Evolutionary conservation across 208 protist species (phyloP).

Genomic region (Leishmania aethiopica): DNA sequence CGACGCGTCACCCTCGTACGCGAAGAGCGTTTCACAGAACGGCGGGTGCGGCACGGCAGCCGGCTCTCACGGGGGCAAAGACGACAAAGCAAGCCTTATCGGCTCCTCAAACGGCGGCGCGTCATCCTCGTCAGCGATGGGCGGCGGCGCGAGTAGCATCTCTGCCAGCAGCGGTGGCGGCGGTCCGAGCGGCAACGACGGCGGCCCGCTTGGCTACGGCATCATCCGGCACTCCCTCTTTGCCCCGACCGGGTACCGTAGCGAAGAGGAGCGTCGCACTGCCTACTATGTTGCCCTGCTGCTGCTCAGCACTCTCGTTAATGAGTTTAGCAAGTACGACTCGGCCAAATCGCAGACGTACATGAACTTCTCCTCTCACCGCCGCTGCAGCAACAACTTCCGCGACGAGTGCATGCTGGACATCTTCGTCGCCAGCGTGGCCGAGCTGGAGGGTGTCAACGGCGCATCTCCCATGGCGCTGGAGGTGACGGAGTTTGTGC

Average conservation of each 20-base stretch:
- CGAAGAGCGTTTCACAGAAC: slow-evolving; percentile 24
- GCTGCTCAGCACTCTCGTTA: slow-evolving; percentile 63
- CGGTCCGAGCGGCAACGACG: neutral
- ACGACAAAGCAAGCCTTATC: neutral
- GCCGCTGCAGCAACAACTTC: slow-evolving; percentile 83
- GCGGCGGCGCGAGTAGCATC: neutral
- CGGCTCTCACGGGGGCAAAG: neutral
- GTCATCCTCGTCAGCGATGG: neutral
- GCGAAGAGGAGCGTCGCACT: slow-evolving; percentile 24
- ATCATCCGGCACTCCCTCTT: slow-evolving; percentile 26
- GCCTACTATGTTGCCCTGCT: slow-evolving; percentile 44
- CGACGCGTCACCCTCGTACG: slow-evolving; percentile 23
- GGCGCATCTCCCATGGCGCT: slow-evolving; percentile 23
- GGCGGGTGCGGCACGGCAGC: slow-evolving; percentile 27
- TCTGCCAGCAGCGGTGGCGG: slow-evolving; percentile 4
- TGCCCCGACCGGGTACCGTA: slow-evolving; percentile 7
- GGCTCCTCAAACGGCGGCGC: neutral
- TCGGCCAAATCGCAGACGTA: slow-evolving; percentile 64
- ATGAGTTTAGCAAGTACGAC: slow-evolving; percentile 77
- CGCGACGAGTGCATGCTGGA: slow-evolving; percentile 63
- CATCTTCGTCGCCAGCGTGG: slow-evolving; percentile 55
- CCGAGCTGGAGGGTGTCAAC: slow-evolving; percentile 48
- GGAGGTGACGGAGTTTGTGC: slow-evolving; percentile 62
- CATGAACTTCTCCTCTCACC: slow-evolving; percentile 76
- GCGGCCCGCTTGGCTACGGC: slow-evolving; percentile 10